Evolutionary conservation across 306 rosid species (phyloP), one percentile per base, ranked within the genome.

Genomic region (Spatholobus suberectus): DNA sequence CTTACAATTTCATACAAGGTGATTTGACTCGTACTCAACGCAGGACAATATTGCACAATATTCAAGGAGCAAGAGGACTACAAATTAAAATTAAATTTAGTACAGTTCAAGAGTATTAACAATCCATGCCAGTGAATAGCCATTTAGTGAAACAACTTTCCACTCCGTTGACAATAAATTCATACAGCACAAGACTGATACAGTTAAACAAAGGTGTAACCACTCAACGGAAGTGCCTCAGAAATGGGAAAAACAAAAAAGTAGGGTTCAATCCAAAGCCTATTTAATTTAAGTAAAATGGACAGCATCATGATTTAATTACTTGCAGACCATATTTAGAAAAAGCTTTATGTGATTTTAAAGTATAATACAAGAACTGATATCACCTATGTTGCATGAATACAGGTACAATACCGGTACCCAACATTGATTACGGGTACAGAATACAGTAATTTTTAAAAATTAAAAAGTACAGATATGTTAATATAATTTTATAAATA

Each of bases 1-100:
- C 35, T 29, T 27, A 51, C 11, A 17, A 29, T 14, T 34, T 83
- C 86, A 76, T 52, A 43, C 72, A 76, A 24, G n/a, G 51, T 80
- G 49, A 34, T 5, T 11, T 76, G 8, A 37, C 18, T 23, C 8
- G 9, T 29, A 52, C 83, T 2, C 21, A 9, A 21, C 4, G 70
- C 18, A 23, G 5, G 24, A 18, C 8, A 1, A 59, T 23, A 21
- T 2, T 2, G 27, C 35, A 59, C 4, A 10, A 21, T 40, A 63
- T 68, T 51, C 27, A 34, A 21, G 38, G 47, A 67, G 47, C 26
- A 18, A 59, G 23, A 18, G 18, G 51, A 41, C 35, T 37, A 43
- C 17, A 47, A 26, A 34, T 15, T 51, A 9, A 54, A 49, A 35
- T 72, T 21, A 54, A 49, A 35, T 72, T 21, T 24, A 8, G 34